These are phyloP conservation scores for Plectosphaerella cucumerina DNA, from an alignment of 2,329 filamentous ascomycete genomes.

Conservation along the genomic window DNA sequence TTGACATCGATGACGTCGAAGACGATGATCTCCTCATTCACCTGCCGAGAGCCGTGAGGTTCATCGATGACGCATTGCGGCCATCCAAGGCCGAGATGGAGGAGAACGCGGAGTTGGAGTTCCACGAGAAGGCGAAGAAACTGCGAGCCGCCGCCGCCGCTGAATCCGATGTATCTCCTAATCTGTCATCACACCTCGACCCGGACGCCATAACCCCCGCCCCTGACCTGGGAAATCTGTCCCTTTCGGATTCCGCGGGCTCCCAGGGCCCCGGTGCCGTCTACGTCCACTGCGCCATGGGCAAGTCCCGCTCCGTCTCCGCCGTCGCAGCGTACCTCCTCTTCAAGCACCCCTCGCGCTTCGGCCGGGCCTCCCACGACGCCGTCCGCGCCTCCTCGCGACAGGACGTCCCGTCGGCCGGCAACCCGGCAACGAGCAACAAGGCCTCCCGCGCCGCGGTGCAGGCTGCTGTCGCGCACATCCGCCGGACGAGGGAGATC, in stretches of 20 bases:
- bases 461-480: constrained; percentile 58
- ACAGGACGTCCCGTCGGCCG: constrained; percentile 11
- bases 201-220: constrained; percentile 6
- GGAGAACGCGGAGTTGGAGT: not conserved
- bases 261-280: constrained; percentile 34
- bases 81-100: constrained; percentile 1
- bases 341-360: constrained; percentile 55
- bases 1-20: constrained; percentile 87
- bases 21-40: constrained; percentile 83
- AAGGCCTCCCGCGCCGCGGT: constrained; percentile 45
- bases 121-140: constrained; percentile 6
- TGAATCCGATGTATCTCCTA: not conserved
- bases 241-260: constrained; percentile 11
- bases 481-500: constrained; percentile 68
- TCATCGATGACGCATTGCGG: constrained; percentile 72
- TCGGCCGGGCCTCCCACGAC: constrained; percentile 27
- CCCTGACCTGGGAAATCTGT: constrained; percentile 6
- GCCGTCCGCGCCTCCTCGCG: constrained; percentile 1
- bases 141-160: constrained; percentile 5
- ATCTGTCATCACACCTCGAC: not conserved
- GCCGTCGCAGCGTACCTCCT: constrained; percentile 83
- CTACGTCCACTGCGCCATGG: constrained; percentile 78
- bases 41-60: constrained; percentile 72
- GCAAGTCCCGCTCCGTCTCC: constrained; percentile 88
- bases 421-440: constrained; percentile 16